Evolutionary conservation across 768 basidiomycete genomes (phyloP), one percentile per base, ranked within the genome.

Genomic region (Calocybe gangraenosa): DNA sequence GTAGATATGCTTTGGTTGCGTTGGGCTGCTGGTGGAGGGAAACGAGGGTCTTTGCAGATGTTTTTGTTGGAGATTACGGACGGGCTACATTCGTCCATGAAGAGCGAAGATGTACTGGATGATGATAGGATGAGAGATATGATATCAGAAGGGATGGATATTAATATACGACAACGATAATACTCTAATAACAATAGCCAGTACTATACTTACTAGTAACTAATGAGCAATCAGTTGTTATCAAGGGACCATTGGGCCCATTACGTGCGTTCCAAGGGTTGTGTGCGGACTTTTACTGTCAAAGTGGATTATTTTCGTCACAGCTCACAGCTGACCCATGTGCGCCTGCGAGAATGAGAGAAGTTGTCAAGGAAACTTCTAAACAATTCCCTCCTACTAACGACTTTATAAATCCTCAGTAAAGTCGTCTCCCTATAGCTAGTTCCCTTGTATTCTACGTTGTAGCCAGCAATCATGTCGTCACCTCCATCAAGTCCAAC

Each of bases 311-410:
- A n/a, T 41, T 41, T 18, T 36, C 23, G 43, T 44, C 43, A 44
- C 35, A 44, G 7, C 15, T n/a, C 30, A 23, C n/a, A 14, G 18
- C 18, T 15, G 23, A 31, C 8, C 8, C 30, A 36, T 13, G 3
- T 7, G 9, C 43, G 14, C 7, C 15, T 30, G 13, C 36, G 21
- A 19, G 28, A 37, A 15, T 20, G 18, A 19, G 9, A 30, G 23
- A 42, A 47, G 40, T 47, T 37, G 46, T 42, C 46, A 47, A 47
- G 46, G 46, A 37, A 40, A 41, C 40, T 47, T 14, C 14, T 31
- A 31, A 8, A 31, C 8, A 8, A 31, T 28, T 22, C 14, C 21
- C 31, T 40, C 14, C 19, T 2, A 21, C 15, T 30, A 37, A 15
- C 39, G 31, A 33, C 37, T 25, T 25, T n/a, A 25, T 2, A 11